phyloP scores from a whole-genome alignment of 495 filamentous ascomycete genomes.

The Daldinia vernicosa region DNA sequence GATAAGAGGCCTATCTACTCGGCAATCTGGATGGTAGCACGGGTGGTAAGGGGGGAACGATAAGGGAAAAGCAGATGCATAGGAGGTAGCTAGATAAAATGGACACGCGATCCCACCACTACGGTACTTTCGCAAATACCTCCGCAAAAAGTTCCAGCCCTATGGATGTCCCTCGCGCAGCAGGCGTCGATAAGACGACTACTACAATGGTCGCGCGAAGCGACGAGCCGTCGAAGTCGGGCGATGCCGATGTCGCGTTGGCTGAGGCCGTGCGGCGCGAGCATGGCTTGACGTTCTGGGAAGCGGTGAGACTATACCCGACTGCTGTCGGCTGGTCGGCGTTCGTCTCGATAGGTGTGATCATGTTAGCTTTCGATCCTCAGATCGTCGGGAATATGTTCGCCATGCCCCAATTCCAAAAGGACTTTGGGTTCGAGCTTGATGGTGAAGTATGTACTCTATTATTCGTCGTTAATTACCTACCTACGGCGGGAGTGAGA shows the following conservation, averaged over 20 bases:
- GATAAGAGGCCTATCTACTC: constrained; percentile 25
- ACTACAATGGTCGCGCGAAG: constrained; percentile 24
- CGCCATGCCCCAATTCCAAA: constrained; percentile 55
- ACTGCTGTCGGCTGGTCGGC: constrained; percentile 54
- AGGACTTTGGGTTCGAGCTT: constrained; percentile 53
- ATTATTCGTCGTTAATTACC: constrained; percentile 3
- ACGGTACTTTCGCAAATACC: constrained; percentile 32
- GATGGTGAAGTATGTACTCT: constrained; percentile 45
- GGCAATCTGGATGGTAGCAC: constrained; percentile 27
- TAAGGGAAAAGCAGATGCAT: constrained; percentile 22
- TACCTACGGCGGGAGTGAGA: neutral
- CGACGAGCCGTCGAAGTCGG: constrained; percentile 34
- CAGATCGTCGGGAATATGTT: constrained; percentile 57
- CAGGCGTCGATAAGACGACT: constrained; percentile 14
- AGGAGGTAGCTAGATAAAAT: constrained; percentile 26
- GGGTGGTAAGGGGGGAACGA: constrained; percentile 9
- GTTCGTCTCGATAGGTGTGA: constrained; percentile 56
- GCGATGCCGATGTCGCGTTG: constrained; percentile 36
- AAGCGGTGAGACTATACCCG: constrained; percentile 53
- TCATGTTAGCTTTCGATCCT: constrained; percentile 58
- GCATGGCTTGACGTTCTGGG: constrained; percentile 46
- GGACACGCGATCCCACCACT: constrained; percentile 40
- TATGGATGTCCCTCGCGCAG: constrained; percentile 27
- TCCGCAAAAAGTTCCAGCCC: constrained; percentile 27
- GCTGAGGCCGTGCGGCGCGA: constrained; percentile 49